phyloP scores from a whole-genome alignment of 129 eudicot genomes.

The Rutidosis leptorrhynchoides region DNA sequence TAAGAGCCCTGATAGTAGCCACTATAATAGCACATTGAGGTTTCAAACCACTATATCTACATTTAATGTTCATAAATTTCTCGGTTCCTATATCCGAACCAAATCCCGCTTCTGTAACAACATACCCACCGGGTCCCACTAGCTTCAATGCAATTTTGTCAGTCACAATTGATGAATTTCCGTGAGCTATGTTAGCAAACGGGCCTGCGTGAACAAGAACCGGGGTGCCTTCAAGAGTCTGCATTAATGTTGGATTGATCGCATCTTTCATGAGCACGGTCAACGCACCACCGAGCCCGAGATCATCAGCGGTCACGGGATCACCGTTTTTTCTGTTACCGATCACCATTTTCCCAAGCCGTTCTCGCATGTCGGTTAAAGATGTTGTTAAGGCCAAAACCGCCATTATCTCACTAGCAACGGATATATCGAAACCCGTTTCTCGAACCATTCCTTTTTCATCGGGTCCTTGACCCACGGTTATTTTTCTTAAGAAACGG shows the following conservation, averaged over 20 bases:
- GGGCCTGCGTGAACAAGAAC: constrained; percentile 98
- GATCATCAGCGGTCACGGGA: constrained; percentile 94
- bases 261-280: too few relatives aligned
- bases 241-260: constrained; percentile 91
- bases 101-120: constrained; percentile 94
- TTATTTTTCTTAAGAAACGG: constrained; percentile 81
- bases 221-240: constrained; percentile 98
- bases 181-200: constrained; percentile 96
- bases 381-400: constrained; percentile 91
- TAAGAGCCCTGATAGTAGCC: constrained; percentile 90
- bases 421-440: constrained; percentile 90
- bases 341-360: constrained; percentile 94
- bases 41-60: constrained; percentile 82
- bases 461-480: constrained; percentile 93
- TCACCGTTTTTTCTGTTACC: constrained; percentile 87
- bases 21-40: constrained; percentile 96
- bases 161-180: constrained; percentile 87
- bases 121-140: constrained; percentile 95
- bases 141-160: constrained; percentile 87
- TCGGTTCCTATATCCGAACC: constrained; percentile 97
- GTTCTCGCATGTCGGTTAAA: constrained; percentile 85
- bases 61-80: constrained; percentile 94
- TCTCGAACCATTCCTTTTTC: constrained; percentile 96
- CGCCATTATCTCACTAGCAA: constrained; percentile 99
- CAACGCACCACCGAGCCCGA: constrained; percentile 96